Percentiles rank a stretch among this genome's conserved stretches.
phyloP scores from a whole-genome alignment of 2,329 filamentous ascomycete genomes.

The Immersiporthe knoxdaviesiana region DNA sequence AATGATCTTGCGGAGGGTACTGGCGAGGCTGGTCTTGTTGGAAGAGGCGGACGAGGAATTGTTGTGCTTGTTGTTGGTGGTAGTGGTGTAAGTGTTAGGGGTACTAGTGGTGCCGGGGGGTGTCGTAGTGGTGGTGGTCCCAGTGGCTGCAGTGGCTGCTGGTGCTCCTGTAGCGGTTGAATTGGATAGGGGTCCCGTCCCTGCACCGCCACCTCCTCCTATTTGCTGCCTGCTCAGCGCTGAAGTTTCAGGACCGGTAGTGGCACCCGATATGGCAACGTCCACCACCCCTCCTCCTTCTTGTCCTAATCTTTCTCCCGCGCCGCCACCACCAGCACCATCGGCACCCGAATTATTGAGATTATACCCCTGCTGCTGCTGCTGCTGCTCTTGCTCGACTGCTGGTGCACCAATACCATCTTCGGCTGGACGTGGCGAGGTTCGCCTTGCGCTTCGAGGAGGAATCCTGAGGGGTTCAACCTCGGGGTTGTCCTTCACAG shows the following conservation, averaged over 20 bases:
- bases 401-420: background rate
- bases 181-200: constrained; percentile 21
- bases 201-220: constrained; percentile 24
- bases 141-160: background rate
- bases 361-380: constrained; percentile 7
- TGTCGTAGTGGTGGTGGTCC: background rate
- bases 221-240: constrained; percentile 33
- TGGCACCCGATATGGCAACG: constrained; percentile 34
- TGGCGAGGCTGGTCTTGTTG: constrained; percentile 31
- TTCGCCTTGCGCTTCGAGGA: constrained; percentile 52
- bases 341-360: background rate
- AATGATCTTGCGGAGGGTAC: constrained; percentile 42
- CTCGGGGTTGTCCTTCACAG: constrained; percentile 63
- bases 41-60: background rate
- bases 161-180: background rate
- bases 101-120: constrained; percentile 10
- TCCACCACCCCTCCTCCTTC: constrained; percentile 8
- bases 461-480: constrained; percentile 61
- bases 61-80: background rate
- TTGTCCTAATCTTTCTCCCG: background rate
- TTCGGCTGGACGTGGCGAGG: constrained; percentile 33
- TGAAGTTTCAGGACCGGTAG: constrained; percentile 37
- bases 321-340: constrained; percentile 2
- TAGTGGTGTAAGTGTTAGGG: background rate
- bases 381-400: background rate